Evolutionary conservation across 495 filamentous ascomycete genomes (phyloP), one percentile per base, ranked within the genome.

Genomic region (Aspergillus taichungensis): DNA sequence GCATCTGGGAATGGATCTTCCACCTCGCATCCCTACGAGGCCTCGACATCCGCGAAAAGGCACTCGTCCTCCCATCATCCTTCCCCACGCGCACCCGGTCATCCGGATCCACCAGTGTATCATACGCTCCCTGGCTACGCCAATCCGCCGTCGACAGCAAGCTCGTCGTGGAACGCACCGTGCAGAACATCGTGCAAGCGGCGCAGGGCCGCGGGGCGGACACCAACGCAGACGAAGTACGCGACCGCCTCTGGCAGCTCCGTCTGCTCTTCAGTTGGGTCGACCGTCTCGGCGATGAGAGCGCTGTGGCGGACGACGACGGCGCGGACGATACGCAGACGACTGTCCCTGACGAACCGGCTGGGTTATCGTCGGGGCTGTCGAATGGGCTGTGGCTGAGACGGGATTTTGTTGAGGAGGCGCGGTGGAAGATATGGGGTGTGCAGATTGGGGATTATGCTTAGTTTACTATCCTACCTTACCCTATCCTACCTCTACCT

Each of bases 191-290:
- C 34, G 77, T 68, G n/a, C 58, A 63, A 34, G 61, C 63, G 2
- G 59, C 60, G 4, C 51, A 45, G 7, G 61, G 64, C 24, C 63
- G 60, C 6, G 57, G 59, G 6, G 61, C 55, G 64, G 52, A 73
- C 37, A 52, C 62, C 0, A 52, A 73, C 37, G 51, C 62, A 0
- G 66, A 68, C 38, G 59, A 66, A 46, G 45, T 68, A 6, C 65
- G 79, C 32, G 86, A 92, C 60, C 68, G 79, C 2, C 55, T 96
- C 42, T 75, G 86, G 63, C 86, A 89, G 43, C 64, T 96, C 14
- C 76, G 76, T 45, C 53, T 91, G 8, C 59, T 98, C 37, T 92
- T 95, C 62, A 83, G 83, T 49, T 95, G 88, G 87, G 75, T 80
- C 3, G 86, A 88, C 55, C 57, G 59, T 34, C 54, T 56, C 31